Conservation (phyloP, 257 asterid species). For the Fraxinus quadrangulata region DNA sequence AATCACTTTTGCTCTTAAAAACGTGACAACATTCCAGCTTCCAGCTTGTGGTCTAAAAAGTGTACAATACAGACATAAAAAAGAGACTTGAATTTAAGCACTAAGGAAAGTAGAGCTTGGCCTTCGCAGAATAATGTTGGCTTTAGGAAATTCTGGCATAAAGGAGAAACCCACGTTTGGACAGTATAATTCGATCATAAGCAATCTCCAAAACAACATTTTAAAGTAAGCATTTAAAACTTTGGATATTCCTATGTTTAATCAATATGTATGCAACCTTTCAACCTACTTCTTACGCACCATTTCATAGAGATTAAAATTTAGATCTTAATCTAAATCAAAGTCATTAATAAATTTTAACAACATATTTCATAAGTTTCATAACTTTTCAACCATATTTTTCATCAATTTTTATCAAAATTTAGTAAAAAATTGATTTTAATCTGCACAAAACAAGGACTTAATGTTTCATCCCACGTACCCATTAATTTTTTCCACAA, state of each 20-base stretch:
- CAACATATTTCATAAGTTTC: too few species aligned
- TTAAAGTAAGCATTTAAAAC: neutral
- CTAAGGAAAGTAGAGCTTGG: neutral
- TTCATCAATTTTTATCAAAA: too few species aligned
- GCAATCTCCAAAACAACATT: slow-evolving; percentile 15
- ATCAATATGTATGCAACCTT: neutral
- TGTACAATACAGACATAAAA: neutral
- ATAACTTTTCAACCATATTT: too few species aligned
- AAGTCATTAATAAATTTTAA: too few species aligned
- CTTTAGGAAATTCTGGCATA: neutral
- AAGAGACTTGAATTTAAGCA: neutral
- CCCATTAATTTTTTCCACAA: too few species aligned
- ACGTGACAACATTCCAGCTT: slow-evolving; percentile 2
- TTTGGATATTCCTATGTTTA: neutral
- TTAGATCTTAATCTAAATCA: too few species aligned
- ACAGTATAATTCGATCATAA: slow-evolving; percentile 16
- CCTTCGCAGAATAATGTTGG: neutral
- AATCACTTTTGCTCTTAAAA: slow-evolving; percentile 21
- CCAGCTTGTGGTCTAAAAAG: neutral
- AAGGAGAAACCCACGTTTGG: slow-evolving; percentile 17
- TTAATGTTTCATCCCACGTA: too few species aligned
- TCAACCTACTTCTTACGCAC: neutral
- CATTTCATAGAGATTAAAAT: too few species aligned
- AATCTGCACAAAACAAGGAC: too few species aligned
- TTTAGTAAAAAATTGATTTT: too few species aligned